Percentiles rank a stretch among this genome's conserved stretches.
phyloP scores from a whole-genome alignment of 1,284 basidiomycete species.

The Irpex sp. region DNA sequence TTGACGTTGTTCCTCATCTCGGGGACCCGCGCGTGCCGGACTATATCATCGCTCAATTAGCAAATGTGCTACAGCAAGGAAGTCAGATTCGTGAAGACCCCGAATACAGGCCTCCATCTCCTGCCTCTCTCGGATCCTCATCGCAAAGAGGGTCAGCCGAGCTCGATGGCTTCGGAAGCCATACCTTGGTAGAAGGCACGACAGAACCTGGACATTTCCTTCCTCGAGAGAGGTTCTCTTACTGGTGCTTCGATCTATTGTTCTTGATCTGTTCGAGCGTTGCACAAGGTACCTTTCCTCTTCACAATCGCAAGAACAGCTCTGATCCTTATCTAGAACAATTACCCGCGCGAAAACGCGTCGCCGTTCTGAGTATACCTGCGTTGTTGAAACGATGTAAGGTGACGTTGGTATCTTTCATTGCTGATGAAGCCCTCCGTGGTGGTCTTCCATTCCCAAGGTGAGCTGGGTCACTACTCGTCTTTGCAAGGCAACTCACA shows the following conservation, averaged over 20 bases:
- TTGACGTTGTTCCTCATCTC: conserved; percentile 74
- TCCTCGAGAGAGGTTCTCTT: conserved; percentile 82
- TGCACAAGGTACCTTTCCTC: conserved; percentile 45
- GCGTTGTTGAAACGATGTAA: conserved; percentile 73
- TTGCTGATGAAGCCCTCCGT: conserved; percentile 79
- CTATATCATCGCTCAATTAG: conserved; percentile 65
- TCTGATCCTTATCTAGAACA: conserved; percentile 40
- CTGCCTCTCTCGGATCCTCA: conserved; percentile 16
- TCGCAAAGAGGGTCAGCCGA: conserved; percentile 23
- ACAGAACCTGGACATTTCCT: conserved; percentile 56
- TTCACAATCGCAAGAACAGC: neutral
- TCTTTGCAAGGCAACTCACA: conserved; percentile 1
- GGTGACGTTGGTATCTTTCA: conserved; percentile 63
- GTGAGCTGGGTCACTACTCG: conserved; percentile 32
- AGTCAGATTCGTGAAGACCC: conserved; percentile 62
- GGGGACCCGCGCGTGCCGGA: conserved; percentile 73
- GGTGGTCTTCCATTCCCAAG: conserved; percentile 84
- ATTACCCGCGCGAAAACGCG: conserved; percentile 52
- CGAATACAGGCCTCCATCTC: conserved; percentile 21
- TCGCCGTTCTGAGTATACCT: conserved; percentile 70
- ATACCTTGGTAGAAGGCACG: conserved; percentile 46
- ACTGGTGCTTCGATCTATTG: conserved; percentile 92
- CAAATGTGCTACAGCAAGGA: conserved; percentile 72
- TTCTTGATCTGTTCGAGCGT: conserved; percentile 74
- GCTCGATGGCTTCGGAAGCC: conserved; percentile 33